Base-by-base conservation (phyloP, 2,329 filamentous ascomycete genomes). In the Harringtonia aguacate region DNA sequence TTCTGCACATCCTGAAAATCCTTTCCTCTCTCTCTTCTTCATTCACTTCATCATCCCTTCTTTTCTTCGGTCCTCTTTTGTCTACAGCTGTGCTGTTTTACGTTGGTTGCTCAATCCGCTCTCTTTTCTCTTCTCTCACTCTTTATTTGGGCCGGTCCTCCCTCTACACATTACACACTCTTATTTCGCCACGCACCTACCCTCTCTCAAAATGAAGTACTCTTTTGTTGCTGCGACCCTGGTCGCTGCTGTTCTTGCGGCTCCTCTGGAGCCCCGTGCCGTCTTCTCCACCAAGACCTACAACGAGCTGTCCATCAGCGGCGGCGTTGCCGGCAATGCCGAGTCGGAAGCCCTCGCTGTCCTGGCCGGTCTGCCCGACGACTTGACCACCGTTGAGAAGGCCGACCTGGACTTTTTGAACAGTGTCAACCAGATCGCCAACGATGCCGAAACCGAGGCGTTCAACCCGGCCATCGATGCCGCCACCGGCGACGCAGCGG, bases 401-500 rank as follows among this genome's bases (percentile, higher is more conserved):
- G 56, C 56, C 7, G 68, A 72, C 48, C 52, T 68, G 15, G 54
- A 57, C 18, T 56, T 65, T 48, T 58, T 72, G 36, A 61, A 64
- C 44, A 54, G 55, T 2, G 64, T 66, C 40, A 66, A 69, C 50
- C 56, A 65, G 45, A 65, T 63, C 21, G 67, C 68, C 37, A 68
- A 72, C 49, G 56, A 65, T 44, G 68, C 68, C 0, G 69, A 72
- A 50, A 59, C 52, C 0, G 53, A 61, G 12, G 68, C 60, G 8
- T 72, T 72, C 55, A 70, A 71, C 52, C 58, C 64, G 2, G 68
- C 67, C 3, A 65, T 72, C 44, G 62, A 58, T 27, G 65, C 61
- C 8, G 64, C 61, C 1, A 56, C 50, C 8, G 65, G 61, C 12
- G 54, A 50, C 46, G 60, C 58, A 24, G 62, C 58, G 8, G 59